These are phyloP conservation scores for Suillus americanus DNA, from an alignment of 768 basidiomycete genomes.

Conservation along the genomic window DNA sequence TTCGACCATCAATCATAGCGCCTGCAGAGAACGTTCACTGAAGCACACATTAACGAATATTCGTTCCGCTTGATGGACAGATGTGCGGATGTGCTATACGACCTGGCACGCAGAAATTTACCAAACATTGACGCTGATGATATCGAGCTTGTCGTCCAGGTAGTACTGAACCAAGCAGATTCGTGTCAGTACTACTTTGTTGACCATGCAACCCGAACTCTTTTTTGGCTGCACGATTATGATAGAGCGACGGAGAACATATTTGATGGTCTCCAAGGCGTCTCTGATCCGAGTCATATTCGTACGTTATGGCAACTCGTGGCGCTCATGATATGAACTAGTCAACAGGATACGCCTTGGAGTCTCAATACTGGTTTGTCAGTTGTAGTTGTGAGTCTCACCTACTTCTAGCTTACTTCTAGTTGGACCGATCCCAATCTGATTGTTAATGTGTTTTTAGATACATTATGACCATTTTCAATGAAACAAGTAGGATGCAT, in stretches of 20 bases:
- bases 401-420: not conserved
- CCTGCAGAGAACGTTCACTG: not conserved
- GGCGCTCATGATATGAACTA: not conserved
- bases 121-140: not conserved
- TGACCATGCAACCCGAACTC: constrained; percentile 38
- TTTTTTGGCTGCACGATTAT: constrained; percentile 50
- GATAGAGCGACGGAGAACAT: constrained; percentile 25
- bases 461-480: not conserved
- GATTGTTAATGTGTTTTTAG: not conserved
- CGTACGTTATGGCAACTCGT: constrained; percentile 29
- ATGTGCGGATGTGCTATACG: not conserved
- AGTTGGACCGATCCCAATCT: not conserved
- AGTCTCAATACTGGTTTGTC: constrained; percentile 24
- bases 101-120: not conserved
- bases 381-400: not conserved
- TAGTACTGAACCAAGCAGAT: not conserved
- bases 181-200: constrained; percentile 43
- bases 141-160: constrained; percentile 2
- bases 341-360: constrained; percentile 18
- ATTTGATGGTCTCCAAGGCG: constrained; percentile 37
- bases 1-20: not conserved
- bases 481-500: constrained; percentile 8
- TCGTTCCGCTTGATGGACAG: not conserved
- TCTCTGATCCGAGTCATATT: constrained; percentile 36
- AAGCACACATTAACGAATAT: not conserved